Evolutionary conservation across 2,329 filamentous ascomycete genomes (phyloP).

Genomic region (Zymoseptoria passerinii): DNA sequence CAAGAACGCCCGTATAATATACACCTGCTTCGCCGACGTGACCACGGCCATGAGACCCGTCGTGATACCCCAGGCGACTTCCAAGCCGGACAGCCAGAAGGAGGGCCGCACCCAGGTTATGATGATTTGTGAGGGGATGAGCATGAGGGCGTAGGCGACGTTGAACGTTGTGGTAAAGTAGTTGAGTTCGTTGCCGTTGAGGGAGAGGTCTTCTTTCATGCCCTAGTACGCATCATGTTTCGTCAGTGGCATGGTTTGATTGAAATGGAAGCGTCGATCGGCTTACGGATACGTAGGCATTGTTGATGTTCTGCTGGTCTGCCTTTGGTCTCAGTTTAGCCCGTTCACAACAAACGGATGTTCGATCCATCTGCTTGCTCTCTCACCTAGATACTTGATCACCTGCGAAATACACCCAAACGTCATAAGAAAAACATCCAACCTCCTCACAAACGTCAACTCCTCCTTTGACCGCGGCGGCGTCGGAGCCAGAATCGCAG

Average conservation of each 20-base stretch:
- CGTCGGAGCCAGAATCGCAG: slow-evolving; percentile 12
- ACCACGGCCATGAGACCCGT: slow-evolving; percentile 27
- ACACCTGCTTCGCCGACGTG: slow-evolving; percentile 21
- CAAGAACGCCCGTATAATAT: slow-evolving; percentile 23
- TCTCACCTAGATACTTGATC: slow-evolving; percentile 21
- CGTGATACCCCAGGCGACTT: slow-evolving; percentile 22
- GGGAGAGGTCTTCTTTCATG: slow-evolving; percentile 23
- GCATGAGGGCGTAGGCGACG: slow-evolving; percentile 33
- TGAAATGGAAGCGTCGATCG: not conserved
- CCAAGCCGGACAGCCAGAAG: slow-evolving; percentile 26
- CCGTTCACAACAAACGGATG: too few relatives aligned
- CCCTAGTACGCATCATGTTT: slow-evolving; percentile 15
- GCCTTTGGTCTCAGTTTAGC: not conserved
- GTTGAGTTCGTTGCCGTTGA: slow-evolving; percentile 23
- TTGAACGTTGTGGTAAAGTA: slow-evolving; percentile 36
- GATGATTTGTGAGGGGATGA: slow-evolving; percentile 34
- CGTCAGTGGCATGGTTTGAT: too few relatives aligned
- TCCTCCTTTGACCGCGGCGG: slow-evolving; percentile 27
- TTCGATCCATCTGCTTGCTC: not conserved
- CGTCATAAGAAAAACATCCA: slow-evolving; percentile 34
- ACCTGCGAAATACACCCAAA: slow-evolving; percentile 36
- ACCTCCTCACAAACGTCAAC: slow-evolving; percentile 30
- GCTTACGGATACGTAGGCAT: slow-evolving; percentile 8
- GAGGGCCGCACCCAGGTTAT: slow-evolving; percentile 32
- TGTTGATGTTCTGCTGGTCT: slow-evolving; percentile 25